Conservation (phyloP, 2,329 filamentous ascomycete species). For the Xylaria sp. region DNA sequence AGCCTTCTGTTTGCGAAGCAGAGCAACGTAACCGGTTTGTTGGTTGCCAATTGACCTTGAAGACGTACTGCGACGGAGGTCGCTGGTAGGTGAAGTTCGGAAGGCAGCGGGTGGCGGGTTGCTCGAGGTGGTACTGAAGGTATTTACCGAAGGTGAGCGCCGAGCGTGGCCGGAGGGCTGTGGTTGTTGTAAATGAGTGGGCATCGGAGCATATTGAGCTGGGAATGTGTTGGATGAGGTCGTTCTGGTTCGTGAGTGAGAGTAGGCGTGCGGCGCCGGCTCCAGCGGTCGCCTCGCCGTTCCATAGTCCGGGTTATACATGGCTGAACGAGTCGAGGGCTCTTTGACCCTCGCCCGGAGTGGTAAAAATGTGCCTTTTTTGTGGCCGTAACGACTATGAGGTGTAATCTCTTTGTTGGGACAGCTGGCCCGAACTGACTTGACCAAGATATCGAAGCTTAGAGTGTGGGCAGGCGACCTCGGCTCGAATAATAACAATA, state of each 20-base stretch:
- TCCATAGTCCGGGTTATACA: conserved; percentile 49
- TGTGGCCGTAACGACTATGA: conserved; percentile 7
- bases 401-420: conserved; percentile 21
- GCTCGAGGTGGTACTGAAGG: conserved; percentile 77
- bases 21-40: conserved; percentile 86
- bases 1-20: conserved; percentile 96
- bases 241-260: conserved; percentile 67
- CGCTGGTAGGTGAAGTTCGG: conserved; percentile 65
- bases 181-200: conserved; percentile 52
- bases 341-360: conserved; percentile 26
- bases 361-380: conserved; percentile 21
- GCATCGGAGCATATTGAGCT: conserved; percentile 44
- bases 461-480: conserved; percentile 11
- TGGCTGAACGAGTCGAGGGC: conserved; percentile 36
- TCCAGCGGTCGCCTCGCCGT: conserved; percentile 48
- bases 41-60: conserved; percentile 74
- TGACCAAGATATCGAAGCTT: conserved; percentile 10
- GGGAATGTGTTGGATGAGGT: conserved; percentile 66
- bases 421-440: background rate
- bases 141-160: conserved; percentile 74
- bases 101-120: conserved; percentile 69
- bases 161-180: conserved; percentile 56
- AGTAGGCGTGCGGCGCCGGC: conserved; percentile 54
- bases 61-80: conserved; percentile 81
- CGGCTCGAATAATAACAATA: conserved; percentile 10